Evolutionary conservation across 2,329 filamentous ascomycete genomes (phyloP).

Genomic region (Ophiostoma novo-ulmi): DNA sequence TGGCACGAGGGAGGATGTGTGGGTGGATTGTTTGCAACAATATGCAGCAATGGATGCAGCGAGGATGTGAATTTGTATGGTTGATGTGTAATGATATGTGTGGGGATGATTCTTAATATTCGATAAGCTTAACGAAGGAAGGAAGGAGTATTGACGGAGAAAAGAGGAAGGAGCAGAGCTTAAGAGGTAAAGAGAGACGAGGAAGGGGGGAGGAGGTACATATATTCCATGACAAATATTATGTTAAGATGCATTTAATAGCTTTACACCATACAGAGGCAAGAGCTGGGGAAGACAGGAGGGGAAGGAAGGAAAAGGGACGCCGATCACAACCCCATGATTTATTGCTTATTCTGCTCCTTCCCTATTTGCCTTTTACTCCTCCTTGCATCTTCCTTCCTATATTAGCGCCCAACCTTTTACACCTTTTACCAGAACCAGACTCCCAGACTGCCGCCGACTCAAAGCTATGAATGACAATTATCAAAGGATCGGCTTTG

Average conservation of each 20-base stretch:
- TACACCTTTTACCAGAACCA: neutral
- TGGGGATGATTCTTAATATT: neutral
- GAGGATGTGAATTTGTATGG: too few relatives aligned
- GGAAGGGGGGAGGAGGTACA: neutral
- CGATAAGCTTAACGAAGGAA: neutral
- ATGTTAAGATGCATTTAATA: too few relatives aligned
- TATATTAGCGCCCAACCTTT: neutral
- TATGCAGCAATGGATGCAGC: neutral
- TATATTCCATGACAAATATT: neutral
- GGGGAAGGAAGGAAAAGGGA: neutral
- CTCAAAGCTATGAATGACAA: neutral
- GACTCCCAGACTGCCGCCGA: too few relatives aligned
- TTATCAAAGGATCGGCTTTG: neutral
- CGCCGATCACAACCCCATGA: neutral
- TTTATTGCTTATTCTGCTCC: neutral
- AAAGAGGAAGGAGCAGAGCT: neutral
- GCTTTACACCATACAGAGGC: neutral
- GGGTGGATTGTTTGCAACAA: too few relatives aligned
- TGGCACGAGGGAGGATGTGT: too few relatives aligned
- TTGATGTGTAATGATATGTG: neutral
- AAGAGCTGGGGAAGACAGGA: neutral
- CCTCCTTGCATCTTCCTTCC: neutral
- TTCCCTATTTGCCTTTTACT: neutral
- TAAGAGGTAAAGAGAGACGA: neutral
- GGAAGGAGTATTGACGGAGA: neutral